Conservation (phyloP, 208 protist genomes). For the Vickermania spadyakhi region DNA sequence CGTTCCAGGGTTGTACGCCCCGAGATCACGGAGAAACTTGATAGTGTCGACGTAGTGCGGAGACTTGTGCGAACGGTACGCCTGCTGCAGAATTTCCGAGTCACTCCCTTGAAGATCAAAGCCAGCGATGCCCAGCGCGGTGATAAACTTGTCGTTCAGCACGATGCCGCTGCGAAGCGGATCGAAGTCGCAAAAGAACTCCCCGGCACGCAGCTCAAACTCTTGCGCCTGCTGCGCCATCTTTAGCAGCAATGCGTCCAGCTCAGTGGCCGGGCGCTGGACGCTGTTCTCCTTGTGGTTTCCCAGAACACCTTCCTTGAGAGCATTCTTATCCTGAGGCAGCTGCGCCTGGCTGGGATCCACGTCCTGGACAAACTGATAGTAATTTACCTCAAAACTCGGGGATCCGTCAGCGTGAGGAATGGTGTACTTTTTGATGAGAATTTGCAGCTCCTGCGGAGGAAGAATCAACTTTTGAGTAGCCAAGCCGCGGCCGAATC, state of each 20-base stretch:
- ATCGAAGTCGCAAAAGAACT: slow-evolving; percentile 82
- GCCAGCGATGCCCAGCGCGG: slow-evolving; percentile 61
- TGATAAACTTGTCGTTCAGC: slow-evolving; percentile 36
- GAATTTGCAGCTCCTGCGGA: slow-evolving; percentile 55
- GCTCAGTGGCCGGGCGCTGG: slow-evolving; percentile 11
- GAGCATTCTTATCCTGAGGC: background rate
- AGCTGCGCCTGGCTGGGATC: slow-evolving; percentile 33
- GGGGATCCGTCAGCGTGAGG: slow-evolving; percentile 43
- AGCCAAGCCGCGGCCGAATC: slow-evolving; percentile 72
- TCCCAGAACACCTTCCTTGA: background rate
- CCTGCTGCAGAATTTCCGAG: slow-evolving; percentile 26
- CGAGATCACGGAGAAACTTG: slow-evolving; percentile 27
- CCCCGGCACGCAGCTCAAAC: slow-evolving; percentile 39
- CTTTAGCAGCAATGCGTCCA: slow-evolving; percentile 32
- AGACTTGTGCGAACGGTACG: slow-evolving; percentile 18
- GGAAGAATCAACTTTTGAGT: slow-evolving; percentile 81
- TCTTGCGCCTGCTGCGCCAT: slow-evolving; percentile 45
- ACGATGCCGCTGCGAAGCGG: slow-evolving; percentile 58
- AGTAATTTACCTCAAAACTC: slow-evolving; percentile 82
- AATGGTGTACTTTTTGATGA: slow-evolving; percentile 72
- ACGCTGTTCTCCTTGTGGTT: slow-evolving; percentile 11
- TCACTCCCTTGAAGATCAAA: slow-evolving; percentile 27
- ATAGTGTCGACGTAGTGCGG: slow-evolving; percentile 26
- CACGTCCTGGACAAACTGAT: slow-evolving; percentile 82
- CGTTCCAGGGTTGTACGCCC: slow-evolving; percentile 19